phyloP scores from a whole-genome alignment of 2,329 filamentous ascomycete species.

The Thielaviopsis musarum region DNA sequence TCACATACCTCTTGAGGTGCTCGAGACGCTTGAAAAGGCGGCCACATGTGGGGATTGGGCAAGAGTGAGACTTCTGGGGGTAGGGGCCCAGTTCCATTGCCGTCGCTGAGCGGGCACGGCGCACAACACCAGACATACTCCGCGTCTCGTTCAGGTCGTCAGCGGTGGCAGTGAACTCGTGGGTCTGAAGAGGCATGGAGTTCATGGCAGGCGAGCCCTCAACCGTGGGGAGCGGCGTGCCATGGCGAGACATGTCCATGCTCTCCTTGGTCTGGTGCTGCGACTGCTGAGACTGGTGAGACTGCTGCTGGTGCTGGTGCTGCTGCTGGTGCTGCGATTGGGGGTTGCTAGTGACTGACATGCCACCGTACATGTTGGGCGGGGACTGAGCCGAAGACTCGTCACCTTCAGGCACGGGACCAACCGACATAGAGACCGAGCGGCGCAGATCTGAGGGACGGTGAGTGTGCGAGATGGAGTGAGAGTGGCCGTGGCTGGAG shows the following conservation, averaged over 20 bases:
- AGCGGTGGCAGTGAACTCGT: constrained; percentile 48
- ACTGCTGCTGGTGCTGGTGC: background rate
- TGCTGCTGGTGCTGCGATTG: background rate
- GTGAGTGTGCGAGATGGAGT: constrained; percentile 37
- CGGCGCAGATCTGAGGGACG: constrained; percentile 79
- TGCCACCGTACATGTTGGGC: constrained; percentile 55
- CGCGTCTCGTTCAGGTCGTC: constrained; percentile 47
- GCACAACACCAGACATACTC: constrained; percentile 63
- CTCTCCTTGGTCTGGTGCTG: constrained; percentile 39
- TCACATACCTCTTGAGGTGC: constrained; percentile 88
- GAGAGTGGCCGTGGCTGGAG: constrained; percentile 18
- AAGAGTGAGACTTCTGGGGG: constrained; percentile 94
- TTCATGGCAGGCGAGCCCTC: constrained; percentile 69
- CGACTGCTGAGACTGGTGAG: constrained; percentile 39
- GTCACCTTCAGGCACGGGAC: constrained; percentile 60
- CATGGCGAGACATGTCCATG: constrained; percentile 70
- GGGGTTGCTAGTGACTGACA: constrained; percentile 33
- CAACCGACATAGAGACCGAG: constrained; percentile 77
- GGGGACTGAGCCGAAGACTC: constrained; percentile 67
- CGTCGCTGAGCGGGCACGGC: constrained; percentile 82
- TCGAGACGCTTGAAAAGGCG: constrained; percentile 97
- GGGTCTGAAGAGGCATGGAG: constrained; percentile 49
- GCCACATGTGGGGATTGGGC: constrained; percentile 95
- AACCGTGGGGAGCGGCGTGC: constrained; percentile 72
- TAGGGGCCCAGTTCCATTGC: constrained; percentile 95